Base-by-base conservation (phyloP, 2,329 filamentous ascomycete species). In the Fusarium torulosum region DNA sequence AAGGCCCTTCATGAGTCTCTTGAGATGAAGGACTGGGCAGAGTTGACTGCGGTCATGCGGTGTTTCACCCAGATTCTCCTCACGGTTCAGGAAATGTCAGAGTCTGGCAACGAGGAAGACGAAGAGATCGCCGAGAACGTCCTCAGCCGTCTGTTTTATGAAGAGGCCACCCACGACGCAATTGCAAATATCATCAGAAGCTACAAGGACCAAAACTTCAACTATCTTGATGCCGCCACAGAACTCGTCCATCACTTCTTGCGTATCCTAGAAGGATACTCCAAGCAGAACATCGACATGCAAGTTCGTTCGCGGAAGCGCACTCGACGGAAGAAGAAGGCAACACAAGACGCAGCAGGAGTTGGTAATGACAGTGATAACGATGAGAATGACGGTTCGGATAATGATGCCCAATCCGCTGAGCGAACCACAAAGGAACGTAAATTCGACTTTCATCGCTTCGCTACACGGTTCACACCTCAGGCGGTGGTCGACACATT, bases 41-140 rank as follows among this genome's bases (percentile, higher is more conserved):
- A 97, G 71, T 80, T 98, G 17, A 92, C 94, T 55, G 91, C 95
- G 1, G 90, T 92, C 46, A 96, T 98, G 89, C 90, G 92, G 55
- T 97, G 94, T 75, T 97, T 97, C 75, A 98, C 94, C 0, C 94
- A 98, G 75, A 96, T 98, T 69, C 83, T 97, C 20, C 85, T 97
- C 25, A 97, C 94, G 0, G 91, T 98, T 3, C 94, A 97, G 73
- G 93, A 96, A 63, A 98, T 99, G 94, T 84, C 90, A 2, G 88
- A 91, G 45, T 96, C 93, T 2, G 85, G 87, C 1, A 86, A 92
- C 29, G 94, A 97, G 66, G 94, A 97, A n/a, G 93, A 99, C 70
- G 91, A 97, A 75, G 96, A 98, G 72, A 98, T 99, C 76, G 95
- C 96, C 1, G 95, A 99, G 76, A 99, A 99, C 72, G 97, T 97